Conservation (phyloP, 2,329 filamentous ascomycete species). For the Colletotrichum acutatum region DNA sequence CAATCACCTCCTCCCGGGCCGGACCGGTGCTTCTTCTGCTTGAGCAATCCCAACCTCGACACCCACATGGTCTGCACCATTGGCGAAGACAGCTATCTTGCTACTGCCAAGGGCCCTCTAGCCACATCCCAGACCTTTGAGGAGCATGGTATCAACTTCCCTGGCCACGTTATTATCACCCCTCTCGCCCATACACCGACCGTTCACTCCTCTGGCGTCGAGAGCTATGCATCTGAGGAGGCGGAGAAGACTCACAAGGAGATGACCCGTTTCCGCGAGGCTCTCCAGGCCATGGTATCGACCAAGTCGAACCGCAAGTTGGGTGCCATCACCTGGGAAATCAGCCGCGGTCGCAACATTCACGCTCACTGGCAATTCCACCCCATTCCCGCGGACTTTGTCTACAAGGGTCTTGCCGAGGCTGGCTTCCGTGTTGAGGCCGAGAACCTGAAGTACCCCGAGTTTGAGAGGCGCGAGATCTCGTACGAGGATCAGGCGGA, state of each 20-base stretch:
- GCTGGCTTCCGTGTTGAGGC: constrained; percentile 90
- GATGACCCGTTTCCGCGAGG: constrained; percentile 83
- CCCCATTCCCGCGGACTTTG: constrained; percentile 75
- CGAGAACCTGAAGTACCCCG: constrained; percentile 73
- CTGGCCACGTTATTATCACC: constrained; percentile 90
- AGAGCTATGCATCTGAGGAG: constrained; percentile 60
- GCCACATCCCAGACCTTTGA: constrained; percentile 76
- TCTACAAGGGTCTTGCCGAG: constrained; percentile 81
- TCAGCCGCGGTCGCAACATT: constrained; percentile 82
- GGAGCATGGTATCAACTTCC: constrained; percentile 74
- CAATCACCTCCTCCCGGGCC: constrained; percentile 73
- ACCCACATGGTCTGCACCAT: constrained; percentile 92
- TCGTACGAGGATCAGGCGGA: constrained; percentile 60
- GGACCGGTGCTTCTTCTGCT: constrained; percentile 92
- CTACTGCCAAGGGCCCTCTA: constrained; percentile 91
- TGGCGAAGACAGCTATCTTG: constrained; percentile 87
- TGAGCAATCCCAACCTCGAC: constrained; percentile 85
- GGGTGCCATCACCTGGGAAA: constrained; percentile 91
- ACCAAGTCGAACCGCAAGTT: constrained; percentile 66
- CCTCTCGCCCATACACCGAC: constrained; percentile 86
- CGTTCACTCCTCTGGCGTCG: constrained; percentile 72
- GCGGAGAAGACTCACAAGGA: constrained; percentile 76
- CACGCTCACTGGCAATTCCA: constrained; percentile 96
- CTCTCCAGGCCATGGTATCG: constrained; percentile 84
- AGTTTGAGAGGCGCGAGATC: constrained; percentile 60